Evolutionary conservation across 31 red algal species (phyloP), one percentile per base, ranked within the genome.

Genomic region (Asparagopsis taxiformis): DNA sequence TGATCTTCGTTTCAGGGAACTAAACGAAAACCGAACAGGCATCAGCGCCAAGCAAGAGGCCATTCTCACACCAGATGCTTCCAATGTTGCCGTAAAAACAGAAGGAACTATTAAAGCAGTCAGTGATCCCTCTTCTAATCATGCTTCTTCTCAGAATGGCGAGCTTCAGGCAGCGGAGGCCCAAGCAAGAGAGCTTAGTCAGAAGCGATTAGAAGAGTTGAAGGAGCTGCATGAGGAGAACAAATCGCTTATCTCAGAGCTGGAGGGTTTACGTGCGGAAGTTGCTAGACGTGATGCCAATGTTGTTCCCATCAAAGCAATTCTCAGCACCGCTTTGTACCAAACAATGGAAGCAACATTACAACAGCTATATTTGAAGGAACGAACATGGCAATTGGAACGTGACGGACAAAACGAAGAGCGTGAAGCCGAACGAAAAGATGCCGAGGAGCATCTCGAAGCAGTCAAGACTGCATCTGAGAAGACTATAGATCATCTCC

Each of bases 291-390:
- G 80, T 29, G 70, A 85, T 36, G 63, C 61, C 16, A 63, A 55
- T 29, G 62, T 75, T 58, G 41, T 85, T 36, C 70, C 80, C 15
- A 60, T 74, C 34, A 74, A 73, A 34, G 69, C 68, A 1, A 74
- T 85, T 65, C 50, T 74, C 21, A 57, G 60, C 24, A 74, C 69
- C 3, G 67, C 68, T 9, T 23, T 89, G 54, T 89, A 78, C 49
- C 72, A 91, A 63, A 80, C 70, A 1, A 80, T 82, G 68, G 76
- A 82, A 60, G 75, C 58, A 10, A 70, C 31, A 26, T 54, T 91
- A 37, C 70, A 69, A 31, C 62, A 82, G 44, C 22, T 91, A 29
- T 76, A 75, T 55, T 41, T 74, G 20, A 77, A 76, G 24, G 63
- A 91, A 28, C 44, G 58, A 33, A 64, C 68, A 36, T 80, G 66